These are phyloP conservation scores for Pythium biforme DNA, from an alignment of 352 stramenopile species.

Conservation along the genomic window DNA sequence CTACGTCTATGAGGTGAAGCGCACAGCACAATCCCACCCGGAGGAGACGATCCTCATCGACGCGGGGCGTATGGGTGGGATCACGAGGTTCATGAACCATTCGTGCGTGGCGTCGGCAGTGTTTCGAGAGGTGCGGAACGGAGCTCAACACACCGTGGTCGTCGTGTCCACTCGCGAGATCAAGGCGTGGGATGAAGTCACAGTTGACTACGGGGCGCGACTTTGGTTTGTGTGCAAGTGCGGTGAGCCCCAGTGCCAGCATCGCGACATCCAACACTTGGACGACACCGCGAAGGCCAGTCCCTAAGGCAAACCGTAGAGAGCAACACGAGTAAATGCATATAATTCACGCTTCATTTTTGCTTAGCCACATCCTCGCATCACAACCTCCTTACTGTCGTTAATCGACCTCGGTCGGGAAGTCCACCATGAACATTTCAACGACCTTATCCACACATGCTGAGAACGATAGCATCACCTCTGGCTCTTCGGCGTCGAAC, in stretches of 20 bases:
- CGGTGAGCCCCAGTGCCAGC: neutral
- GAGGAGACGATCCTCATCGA: neutral
- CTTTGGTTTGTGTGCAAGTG: neutral
- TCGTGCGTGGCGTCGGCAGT: neutral
- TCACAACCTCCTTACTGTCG: too few relatives aligned
- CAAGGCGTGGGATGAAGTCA: neutral
- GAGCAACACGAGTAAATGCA: too few relatives aligned
- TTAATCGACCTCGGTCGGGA: neutral
- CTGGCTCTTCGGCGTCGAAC: neutral
- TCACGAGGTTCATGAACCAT: conserved; percentile 10
- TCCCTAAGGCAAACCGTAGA: too few relatives aligned
- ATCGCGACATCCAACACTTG: too few relatives aligned
- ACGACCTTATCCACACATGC: neutral
- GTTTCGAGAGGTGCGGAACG: conserved; percentile 1
- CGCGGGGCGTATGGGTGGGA: neutral
- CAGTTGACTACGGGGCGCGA: neutral
- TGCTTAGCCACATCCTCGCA: too few relatives aligned
- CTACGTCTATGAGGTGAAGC: neutral
- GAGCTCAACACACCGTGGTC: neutral
- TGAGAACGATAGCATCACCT: neutral
- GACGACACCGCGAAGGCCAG: too few relatives aligned
- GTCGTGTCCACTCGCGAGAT: neutral
- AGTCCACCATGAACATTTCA: neutral
- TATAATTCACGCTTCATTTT: too few relatives aligned
- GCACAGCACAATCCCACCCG: neutral